phyloP scores from a whole-genome alignment of 805 yeast genomes.

The Komagataella populi region DNA sequence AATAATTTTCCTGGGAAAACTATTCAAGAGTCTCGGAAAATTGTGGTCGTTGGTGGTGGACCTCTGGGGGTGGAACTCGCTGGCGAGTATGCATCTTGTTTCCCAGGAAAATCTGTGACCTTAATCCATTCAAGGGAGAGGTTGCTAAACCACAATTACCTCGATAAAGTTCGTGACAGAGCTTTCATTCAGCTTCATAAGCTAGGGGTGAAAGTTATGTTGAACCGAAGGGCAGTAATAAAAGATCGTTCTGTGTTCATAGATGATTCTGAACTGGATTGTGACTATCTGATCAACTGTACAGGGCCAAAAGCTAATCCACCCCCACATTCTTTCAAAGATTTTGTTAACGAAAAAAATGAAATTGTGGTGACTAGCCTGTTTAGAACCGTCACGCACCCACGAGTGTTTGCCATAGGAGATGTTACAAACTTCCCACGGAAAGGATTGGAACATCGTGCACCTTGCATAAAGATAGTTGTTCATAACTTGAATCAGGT shows the following conservation, averaged over 20 bases:
- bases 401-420: constrained; percentile 1
- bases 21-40: constrained; percentile 11
- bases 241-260: not conserved
- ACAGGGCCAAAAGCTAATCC: not conserved
- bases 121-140: constrained; percentile 10
- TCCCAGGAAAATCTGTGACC: constrained; percentile 10
- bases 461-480: not conserved
- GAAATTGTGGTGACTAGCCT: not conserved
- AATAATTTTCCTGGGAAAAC: constrained; percentile 4
- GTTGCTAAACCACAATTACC: constrained; percentile 4
- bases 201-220: constrained; percentile 7
- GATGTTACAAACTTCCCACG: constrained; percentile 2
- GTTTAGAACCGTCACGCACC: not conserved
- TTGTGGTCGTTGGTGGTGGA: constrained; percentile 20
- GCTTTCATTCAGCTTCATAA: constrained; percentile 1
- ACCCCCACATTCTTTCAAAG: not conserved
- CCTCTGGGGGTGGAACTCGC: constrained; percentile 15
- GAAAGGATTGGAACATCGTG: not conserved
- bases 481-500: not conserved
- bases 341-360: not conserved
- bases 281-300: not conserved
- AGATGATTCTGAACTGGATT: not conserved
- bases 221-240: constrained; percentile 5
- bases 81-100: constrained; percentile 17
- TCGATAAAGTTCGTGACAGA: constrained; percentile 1